A percentile compares a stretch with the other conserved stretches of the same genome.
These are phyloP conservation scores for Hyphodiscus hymeniophilus DNA, from an alignment of 495 filamentous ascomycete genomes.

Conservation along the genomic window DNA sequence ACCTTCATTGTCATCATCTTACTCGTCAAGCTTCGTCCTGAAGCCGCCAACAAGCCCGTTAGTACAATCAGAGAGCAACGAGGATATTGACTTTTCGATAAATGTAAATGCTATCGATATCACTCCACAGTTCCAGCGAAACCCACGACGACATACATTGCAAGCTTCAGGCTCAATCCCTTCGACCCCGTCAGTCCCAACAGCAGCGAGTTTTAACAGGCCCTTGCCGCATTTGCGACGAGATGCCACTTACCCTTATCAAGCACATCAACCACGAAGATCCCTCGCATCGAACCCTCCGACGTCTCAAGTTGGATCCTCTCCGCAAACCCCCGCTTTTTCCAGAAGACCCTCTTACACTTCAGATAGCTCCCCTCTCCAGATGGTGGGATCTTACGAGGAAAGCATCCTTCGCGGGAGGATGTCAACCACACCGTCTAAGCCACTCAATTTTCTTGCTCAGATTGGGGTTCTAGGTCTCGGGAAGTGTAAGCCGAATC, in stretches of 20 bases:
- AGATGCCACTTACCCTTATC: constrained; percentile 43
- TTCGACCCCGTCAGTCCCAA: constrained; percentile 16
- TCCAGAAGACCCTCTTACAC: constrained; percentile 63
- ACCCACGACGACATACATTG: constrained; percentile 20
- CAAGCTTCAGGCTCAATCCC: constrained; percentile 24
- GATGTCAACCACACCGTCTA: constrained; percentile 96
- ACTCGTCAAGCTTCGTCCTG: constrained; percentile 76
- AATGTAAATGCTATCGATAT: constrained; percentile 33
- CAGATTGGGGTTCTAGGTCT: constrained; percentile 92
- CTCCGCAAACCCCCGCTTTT: constrained; percentile 52
- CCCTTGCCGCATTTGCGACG: constrained; percentile 23
- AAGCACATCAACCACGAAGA: constrained; percentile 64
- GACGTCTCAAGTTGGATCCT: constrained; percentile 37
- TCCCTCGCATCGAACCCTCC: constrained; percentile 42
- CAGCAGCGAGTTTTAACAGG: constrained; percentile 13
- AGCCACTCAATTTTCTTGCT: constrained; percentile 86
- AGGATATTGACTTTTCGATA: constrained; percentile 60
- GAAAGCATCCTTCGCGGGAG: constrained; percentile 90
- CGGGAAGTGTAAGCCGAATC: constrained; percentile 78
- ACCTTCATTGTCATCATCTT: constrained; percentile 63
- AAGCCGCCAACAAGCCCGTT: constrained; percentile 88
- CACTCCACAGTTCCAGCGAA: constrained; percentile 9
- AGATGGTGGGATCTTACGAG: constrained; percentile 96
- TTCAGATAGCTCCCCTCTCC: constrained; percentile 66
- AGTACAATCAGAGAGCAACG: constrained; percentile 82